Percentiles rank a stretch among this genome's conserved stretches.
phyloP scores from a whole-genome alignment of 2,329 filamentous ascomycete genomes.

The Sphaceloma murrayae region DNA sequence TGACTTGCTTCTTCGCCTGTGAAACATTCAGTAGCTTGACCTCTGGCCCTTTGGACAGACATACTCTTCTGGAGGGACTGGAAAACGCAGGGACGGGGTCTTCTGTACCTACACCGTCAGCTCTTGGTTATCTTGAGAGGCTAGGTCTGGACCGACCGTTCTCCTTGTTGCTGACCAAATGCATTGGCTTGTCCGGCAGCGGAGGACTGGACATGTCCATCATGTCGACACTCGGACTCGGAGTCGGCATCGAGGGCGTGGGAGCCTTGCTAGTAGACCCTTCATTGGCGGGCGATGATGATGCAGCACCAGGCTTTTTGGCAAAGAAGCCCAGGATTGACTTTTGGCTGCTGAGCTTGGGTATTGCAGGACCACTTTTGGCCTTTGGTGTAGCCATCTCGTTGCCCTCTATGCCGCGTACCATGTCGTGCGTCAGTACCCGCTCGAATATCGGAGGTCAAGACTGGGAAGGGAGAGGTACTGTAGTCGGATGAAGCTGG shows the following conservation, averaged over 20 bases:
- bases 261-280: slow-evolving; percentile 27
- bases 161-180: slow-evolving; percentile 46
- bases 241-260: slow-evolving; percentile 47
- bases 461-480: background rate
- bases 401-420: slow-evolving; percentile 39
- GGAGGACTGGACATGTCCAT: slow-evolving; percentile 60
- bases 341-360: slow-evolving; percentile 45
- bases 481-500: slow-evolving; percentile 3
- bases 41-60: background rate
- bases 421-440: slow-evolving; percentile 28
- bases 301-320: slow-evolving; percentile 39
- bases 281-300: slow-evolving; percentile 36
- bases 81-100: slow-evolving; percentile 42
- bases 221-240: slow-evolving; percentile 71
- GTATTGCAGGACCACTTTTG: slow-evolving; percentile 37
- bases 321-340: slow-evolving; percentile 75
- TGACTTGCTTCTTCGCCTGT: slow-evolving; percentile 59
- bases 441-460: background rate
- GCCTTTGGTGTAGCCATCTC: slow-evolving; percentile 38
- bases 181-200: slow-evolving; percentile 21
- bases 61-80: slow-evolving; percentile 73
- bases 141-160: slow-evolving; percentile 39
- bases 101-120: slow-evolving; percentile 34
- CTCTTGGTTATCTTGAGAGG: slow-evolving; percentile 33
- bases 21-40: background rate